These are phyloP conservation scores for Oryza nivara DNA, from an alignment of 176 grass and related monocot genomes.

Conservation along the genomic window DNA sequence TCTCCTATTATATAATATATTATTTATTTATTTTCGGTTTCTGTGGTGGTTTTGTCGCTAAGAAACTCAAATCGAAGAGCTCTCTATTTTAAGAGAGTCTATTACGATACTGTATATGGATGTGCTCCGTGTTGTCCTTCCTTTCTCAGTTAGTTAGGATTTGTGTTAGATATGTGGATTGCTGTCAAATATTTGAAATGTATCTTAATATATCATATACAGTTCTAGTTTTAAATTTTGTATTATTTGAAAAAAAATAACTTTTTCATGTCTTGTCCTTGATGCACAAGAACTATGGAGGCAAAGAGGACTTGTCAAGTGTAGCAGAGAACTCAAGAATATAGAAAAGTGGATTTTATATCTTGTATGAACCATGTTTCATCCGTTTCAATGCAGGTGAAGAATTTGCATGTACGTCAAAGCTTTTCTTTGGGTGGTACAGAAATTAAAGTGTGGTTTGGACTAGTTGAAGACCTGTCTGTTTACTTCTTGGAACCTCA, in stretches of 20 bases:
- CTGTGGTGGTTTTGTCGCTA: neutral
- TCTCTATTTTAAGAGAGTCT: neutral
- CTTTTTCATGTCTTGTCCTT: neutral
- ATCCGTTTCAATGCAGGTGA: slow-evolving; percentile 63
- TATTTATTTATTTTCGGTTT: neutral
- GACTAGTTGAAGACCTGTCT: slow-evolving; percentile 71
- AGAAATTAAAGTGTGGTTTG: slow-evolving; percentile 87
- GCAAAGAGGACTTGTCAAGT: neutral
- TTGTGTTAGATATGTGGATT: slow-evolving; percentile 11
- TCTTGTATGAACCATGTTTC: slow-evolving; percentile 8
- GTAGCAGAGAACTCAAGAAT: neutral
- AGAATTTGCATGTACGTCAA: slow-evolving; percentile 56
- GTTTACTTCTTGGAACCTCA: slow-evolving; percentile 95
- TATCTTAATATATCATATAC: neutral
- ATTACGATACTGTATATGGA: slow-evolving; percentile 17
- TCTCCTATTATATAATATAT: neutral
- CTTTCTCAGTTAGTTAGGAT: neutral
- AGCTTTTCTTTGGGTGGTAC: slow-evolving; percentile 66
- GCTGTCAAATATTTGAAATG: neutral
- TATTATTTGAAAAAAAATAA: neutral
- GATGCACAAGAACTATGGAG: neutral
- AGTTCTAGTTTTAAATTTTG: slow-evolving; percentile 14
- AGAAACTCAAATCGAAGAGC: neutral
- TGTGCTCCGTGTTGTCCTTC: neutral
- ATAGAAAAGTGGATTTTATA: neutral